A percentile compares a stretch with the other conserved stretches of the same genome.
These are phyloP conservation scores for Paradendryphiella salina DNA, from an alignment of 2,329 filamentous ascomycete species.

Conservation along the genomic window DNA sequence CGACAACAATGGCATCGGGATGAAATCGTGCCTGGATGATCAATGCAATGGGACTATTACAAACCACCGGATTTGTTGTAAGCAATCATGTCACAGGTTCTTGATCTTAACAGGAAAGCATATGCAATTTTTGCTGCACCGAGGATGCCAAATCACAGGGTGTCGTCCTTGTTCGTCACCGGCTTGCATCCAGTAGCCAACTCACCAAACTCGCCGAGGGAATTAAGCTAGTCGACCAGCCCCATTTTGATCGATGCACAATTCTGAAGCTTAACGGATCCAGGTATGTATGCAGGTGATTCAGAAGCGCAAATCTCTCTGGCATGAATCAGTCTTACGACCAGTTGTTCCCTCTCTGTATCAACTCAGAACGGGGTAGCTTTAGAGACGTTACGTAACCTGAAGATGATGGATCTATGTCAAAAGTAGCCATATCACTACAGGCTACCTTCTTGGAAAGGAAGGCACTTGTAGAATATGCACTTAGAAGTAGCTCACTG, in stretches of 20 bases:
- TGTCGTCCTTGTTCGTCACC: constrained; percentile 24
- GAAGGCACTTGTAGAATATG: too few species aligned
- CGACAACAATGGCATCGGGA: constrained; percentile 57
- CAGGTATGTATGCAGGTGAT: too few species aligned
- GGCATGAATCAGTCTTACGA: too few species aligned
- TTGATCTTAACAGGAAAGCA: background rate
- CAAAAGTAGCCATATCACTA: too few species aligned
- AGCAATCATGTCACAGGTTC: background rate
- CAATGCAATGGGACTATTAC: constrained; percentile 48
- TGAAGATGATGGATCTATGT: too few species aligned
- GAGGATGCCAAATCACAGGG: constrained; percentile 42
- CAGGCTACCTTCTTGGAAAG: too few species aligned
- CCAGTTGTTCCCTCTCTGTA: too few species aligned
- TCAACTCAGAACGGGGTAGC: too few species aligned
- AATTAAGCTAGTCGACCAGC: constrained; percentile 8
- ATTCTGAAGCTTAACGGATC: background rate
- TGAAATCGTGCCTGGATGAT: constrained; percentile 58
- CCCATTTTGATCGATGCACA: background rate
- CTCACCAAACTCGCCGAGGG: constrained; percentile 12
- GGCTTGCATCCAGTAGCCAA: constrained; percentile 11
- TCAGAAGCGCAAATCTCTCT: too few species aligned
- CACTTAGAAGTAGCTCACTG: too few species aligned
- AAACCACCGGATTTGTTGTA: background rate
- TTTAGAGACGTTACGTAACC: too few species aligned
- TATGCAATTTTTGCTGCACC: constrained; percentile 45